Percentiles rank a stretch among this genome's conserved stretches.
Evolutionary conservation across 2,329 filamentous ascomycete genomes (phyloP).

Genomic region (Dactylellina sp.): DNA sequence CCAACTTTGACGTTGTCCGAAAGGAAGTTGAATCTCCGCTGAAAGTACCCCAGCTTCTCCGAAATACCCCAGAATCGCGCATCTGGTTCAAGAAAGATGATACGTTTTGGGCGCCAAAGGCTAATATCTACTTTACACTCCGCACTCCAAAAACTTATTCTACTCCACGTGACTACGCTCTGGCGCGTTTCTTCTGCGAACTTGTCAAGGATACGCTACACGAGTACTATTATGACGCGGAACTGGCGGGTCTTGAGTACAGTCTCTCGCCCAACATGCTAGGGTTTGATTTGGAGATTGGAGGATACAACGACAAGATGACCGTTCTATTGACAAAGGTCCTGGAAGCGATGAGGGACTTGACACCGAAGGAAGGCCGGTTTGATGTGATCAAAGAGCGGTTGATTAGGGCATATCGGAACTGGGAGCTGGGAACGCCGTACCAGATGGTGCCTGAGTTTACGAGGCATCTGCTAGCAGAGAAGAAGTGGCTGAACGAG

Average conservation of each 20-base stretch:
- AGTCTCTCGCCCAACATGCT: constrained; percentile 77
- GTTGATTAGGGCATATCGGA: constrained; percentile 79
- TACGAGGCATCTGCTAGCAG: constrained; percentile 80
- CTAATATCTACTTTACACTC: constrained; percentile 83
- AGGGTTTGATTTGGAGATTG: constrained; percentile 81
- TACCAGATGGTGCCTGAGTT: constrained; percentile 89
- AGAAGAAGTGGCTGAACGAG: constrained; percentile 81
- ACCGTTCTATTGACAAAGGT: constrained; percentile 90
- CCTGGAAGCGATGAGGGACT: constrained; percentile 81
- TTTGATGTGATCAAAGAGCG: constrained; percentile 94
- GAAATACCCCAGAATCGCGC: constrained; percentile 82
- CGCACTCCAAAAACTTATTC: constrained; percentile 79
- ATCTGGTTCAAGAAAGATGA: constrained; percentile 99
- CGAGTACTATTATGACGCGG: constrained; percentile 95
- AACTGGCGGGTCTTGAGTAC: constrained; percentile 89
- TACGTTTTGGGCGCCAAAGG: constrained; percentile 97
- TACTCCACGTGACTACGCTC: constrained; percentile 81
- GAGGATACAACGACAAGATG: constrained; percentile 97
- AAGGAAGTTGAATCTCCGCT: constrained; percentile 83
- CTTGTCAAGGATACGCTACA: constrained; percentile 88
- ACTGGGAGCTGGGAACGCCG: constrained; percentile 87
- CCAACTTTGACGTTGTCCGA: constrained; percentile 91
- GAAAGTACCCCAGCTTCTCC: constrained; percentile 80
- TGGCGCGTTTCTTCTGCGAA: constrained; percentile 82
- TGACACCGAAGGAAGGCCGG: constrained; percentile 85